These are phyloP conservation scores for Suhomyces kilbournensis DNA, from an alignment of 805 yeast genomes.

Conservation along the genomic window DNA sequence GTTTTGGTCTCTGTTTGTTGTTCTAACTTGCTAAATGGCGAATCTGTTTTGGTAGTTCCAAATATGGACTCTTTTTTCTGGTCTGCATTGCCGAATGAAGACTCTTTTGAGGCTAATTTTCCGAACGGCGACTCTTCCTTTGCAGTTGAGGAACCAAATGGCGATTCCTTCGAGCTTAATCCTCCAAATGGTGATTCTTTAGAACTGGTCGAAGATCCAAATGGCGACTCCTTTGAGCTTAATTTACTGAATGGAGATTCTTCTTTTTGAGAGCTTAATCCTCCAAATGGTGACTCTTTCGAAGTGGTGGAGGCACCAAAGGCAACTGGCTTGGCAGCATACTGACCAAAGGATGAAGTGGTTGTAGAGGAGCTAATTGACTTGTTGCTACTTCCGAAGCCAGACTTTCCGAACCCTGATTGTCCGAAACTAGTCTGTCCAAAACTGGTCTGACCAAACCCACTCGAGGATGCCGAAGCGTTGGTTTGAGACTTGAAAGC, in stretches of 20 bases:
- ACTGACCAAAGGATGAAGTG: constrained; percentile 7
- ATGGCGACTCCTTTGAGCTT: constrained; percentile 4
- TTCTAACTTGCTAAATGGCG: constrained; percentile 1
- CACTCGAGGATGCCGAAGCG: background rate
- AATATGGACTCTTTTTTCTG: no score
- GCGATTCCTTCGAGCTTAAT: constrained; percentile 7
- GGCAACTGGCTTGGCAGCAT: background rate
- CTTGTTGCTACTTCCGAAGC: constrained; percentile 4
- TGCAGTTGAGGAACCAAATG: background rate
- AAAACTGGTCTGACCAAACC: constrained; percentile 12
- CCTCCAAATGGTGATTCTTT: constrained; percentile 1
- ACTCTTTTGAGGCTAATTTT: background rate
- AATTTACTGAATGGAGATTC: constrained; percentile 5
- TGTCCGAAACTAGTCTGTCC: constrained; percentile 15
- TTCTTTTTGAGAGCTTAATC: constrained; percentile 2
- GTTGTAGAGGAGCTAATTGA: background rate
- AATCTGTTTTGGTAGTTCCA: constrained; percentile 6
- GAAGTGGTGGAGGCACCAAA: background rate
- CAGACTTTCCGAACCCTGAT: constrained; percentile 5
- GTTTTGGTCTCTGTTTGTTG: constrained; percentile 1
- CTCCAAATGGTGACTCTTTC: constrained; percentile 4
- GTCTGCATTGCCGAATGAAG: constrained; percentile 1
- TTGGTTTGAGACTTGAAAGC: background rate
- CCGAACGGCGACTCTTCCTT: constrained; percentile 6
- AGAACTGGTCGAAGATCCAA: background rate